These are phyloP conservation scores for Apiotrichum gamsii DNA, from an alignment of 1,284 basidiomycete genomes.

Conservation along the genomic window DNA sequence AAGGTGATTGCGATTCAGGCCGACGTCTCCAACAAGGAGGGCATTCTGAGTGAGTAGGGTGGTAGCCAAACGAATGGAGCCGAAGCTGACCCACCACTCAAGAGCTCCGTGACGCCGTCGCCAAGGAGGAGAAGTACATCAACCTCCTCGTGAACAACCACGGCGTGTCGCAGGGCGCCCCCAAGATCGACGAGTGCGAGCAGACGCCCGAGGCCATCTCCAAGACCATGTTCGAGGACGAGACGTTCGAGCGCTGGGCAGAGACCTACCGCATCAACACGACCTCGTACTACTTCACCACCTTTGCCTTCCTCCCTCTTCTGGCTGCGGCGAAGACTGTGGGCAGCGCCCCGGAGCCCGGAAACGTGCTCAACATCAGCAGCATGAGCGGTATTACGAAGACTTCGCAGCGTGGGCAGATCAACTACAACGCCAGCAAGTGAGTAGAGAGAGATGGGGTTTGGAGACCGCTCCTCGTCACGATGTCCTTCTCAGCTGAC, in stretches of 20 bases:
- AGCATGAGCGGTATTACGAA: conserved; percentile 17
- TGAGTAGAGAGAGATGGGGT: no score
- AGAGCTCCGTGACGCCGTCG: conserved; percentile 29
- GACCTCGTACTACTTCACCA: conserved; percentile 43
- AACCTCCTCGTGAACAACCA: conserved; percentile 41
- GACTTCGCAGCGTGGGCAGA: conserved; percentile 8
- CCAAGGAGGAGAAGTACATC: conserved; percentile 33
- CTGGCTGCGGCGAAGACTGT: conserved; percentile 37
- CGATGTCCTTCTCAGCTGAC: no score
- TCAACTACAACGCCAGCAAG: no score
- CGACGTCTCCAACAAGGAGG: conserved; percentile 40
- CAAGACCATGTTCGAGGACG: conserved; percentile 43
- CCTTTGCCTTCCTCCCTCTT: conserved; percentile 46
- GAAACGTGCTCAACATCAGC: conserved; percentile 44
- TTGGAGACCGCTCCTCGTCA: no score
- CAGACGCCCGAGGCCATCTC: conserved; percentile 41
- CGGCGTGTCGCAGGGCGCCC: conserved; percentile 34
- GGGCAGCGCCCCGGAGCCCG: conserved; percentile 29
- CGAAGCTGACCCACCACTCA: conserved; percentile 5
- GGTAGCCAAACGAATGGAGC: no score
- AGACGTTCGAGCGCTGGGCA: conserved; percentile 38
- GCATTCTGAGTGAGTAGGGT: conserved; percentile 18
- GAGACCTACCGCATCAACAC: conserved; percentile 42
- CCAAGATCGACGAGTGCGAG: conserved; percentile 29
- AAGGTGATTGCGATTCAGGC: conserved; percentile 36